A percentile compares a stretch with the other conserved stretches of the same genome.
These are phyloP conservation scores for Pythium brassicae DNA, from an alignment of 352 stramenopile genomes.

Conservation along the genomic window DNA sequence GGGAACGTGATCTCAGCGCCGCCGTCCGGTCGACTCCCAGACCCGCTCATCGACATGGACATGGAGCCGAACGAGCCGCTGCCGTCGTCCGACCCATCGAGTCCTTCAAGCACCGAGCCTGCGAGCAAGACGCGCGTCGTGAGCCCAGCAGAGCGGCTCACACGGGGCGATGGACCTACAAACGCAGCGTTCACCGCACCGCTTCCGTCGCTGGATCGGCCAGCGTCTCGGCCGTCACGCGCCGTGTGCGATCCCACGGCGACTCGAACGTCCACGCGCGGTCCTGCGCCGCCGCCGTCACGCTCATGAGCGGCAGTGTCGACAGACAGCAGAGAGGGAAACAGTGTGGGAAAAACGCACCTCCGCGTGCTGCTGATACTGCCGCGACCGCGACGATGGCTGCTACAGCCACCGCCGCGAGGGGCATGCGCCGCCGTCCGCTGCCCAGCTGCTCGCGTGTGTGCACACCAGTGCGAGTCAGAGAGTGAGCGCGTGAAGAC, in stretches of 20 bases:
- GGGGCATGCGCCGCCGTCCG: conserved; percentile 9
- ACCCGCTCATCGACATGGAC: conserved; percentile 1
- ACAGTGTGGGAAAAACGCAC: neutral
- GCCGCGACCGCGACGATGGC: conserved; percentile 10
- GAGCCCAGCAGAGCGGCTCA: too few species aligned
- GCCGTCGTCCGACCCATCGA: neutral
- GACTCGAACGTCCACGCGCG: neutral
- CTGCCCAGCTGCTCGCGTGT: conserved; percentile 3
- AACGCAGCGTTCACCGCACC: conserved; percentile 8
- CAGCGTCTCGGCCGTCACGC: neutral
- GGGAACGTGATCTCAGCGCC: conserved; percentile 6
- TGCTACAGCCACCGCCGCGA: conserved; percentile 2
- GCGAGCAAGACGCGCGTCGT: too few species aligned
- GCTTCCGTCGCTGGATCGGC: conserved; percentile 6
- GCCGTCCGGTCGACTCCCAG: neutral
- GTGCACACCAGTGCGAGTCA: neutral
- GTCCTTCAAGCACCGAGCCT: conserved; percentile 8
- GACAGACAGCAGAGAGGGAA: neutral
- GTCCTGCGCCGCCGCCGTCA: neutral
- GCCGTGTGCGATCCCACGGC: neutral
- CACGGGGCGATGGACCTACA: too few species aligned
- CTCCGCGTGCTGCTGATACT: conserved; percentile 1
- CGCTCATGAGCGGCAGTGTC: too few species aligned
- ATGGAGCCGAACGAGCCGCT: conserved; percentile 2
- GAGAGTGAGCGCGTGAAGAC: neutral